Conservation (phyloP, 202 grass and related monocot genomes). For the Zoysia matrella region DNA sequence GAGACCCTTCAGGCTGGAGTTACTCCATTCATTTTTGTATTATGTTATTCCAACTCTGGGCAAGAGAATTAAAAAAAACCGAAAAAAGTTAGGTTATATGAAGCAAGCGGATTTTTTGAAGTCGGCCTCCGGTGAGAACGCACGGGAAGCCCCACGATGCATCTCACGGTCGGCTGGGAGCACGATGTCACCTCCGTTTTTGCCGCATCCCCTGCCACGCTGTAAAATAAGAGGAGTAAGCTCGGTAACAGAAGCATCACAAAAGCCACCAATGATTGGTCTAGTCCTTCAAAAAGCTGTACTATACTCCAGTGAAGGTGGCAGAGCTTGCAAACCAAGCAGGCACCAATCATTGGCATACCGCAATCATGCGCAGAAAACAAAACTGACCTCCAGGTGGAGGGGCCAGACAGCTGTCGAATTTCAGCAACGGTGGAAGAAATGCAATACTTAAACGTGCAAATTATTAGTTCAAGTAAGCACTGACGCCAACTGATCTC, state of each 20-base stretch:
- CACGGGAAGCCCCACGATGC: too few relatives aligned
- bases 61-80: not conserved
- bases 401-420: constrained; percentile 17
- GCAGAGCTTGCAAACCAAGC: constrained; percentile 53
- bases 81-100: not conserved
- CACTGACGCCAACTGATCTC: constrained; percentile 4
- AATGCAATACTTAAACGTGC: not conserved
- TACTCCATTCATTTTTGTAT: not conserved
- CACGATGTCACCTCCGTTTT: not conserved
- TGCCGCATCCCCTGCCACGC: not conserved
- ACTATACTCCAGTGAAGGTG: not conserved
- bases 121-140: too few relatives aligned
- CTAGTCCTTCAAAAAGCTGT: constrained; percentile 15
- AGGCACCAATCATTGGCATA: constrained; percentile 42
- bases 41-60: not conserved
- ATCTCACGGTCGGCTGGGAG: not conserved
- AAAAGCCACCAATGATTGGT: constrained; percentile 20
- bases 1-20: too few relatives aligned
- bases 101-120: too few relatives aligned
- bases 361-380: constrained; percentile 36
- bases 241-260: constrained; percentile 22
- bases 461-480: constrained; percentile 26
- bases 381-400: constrained; percentile 18
- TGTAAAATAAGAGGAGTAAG: not conserved
- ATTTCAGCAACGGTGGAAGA: constrained; percentile 16